Evolutionary conservation across 192 early-diverging fungal genomes (phyloP).

Genomic region (Coemansia sp.): DNA sequence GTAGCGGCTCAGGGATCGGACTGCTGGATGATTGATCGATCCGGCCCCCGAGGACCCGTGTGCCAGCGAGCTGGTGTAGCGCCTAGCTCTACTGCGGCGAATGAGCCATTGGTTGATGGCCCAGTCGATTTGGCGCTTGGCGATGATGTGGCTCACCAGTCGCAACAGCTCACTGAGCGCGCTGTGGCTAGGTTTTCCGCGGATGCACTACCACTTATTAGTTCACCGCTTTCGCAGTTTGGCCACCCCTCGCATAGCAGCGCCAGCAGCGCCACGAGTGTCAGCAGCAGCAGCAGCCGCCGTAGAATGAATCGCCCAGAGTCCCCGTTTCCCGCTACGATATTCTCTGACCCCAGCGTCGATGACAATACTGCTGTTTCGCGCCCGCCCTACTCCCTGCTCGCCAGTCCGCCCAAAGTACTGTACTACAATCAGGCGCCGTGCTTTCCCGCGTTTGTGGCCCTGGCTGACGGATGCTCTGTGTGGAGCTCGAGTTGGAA

Average conservation of each 20-base stretch:
- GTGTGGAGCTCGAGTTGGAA: conserved; percentile 49
- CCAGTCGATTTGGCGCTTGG: neutral
- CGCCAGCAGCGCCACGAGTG: conserved; percentile 5
- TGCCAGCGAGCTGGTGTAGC: neutral
- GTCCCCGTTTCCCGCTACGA: conserved; percentile 29
- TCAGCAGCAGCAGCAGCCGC: neutral
- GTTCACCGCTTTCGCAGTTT: neutral
- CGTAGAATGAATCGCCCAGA: neutral
- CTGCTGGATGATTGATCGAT: conserved; percentile 36
- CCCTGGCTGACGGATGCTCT: conserved; percentile 32
- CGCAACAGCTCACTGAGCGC: neutral
- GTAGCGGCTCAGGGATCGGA: conserved; percentile 4
- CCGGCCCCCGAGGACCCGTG: conserved; percentile 27
- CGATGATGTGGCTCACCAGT: neutral
- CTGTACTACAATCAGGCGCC: conserved; percentile 26
- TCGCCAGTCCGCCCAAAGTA: neutral
- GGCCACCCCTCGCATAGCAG: conserved; percentile 4
- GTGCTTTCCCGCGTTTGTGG: conserved; percentile 26
- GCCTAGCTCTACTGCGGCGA: neutral
- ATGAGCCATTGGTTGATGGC: neutral
- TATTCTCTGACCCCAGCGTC: conserved; percentile 11
- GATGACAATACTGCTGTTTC: conserved; percentile 6
- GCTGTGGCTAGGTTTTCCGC: neutral
- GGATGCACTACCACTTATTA: conserved; percentile 5
- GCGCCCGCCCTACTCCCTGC: neutral